Evolutionary conservation across 768 basidiomycete genomes (phyloP).

Genomic region (Lactifluus subvellereus): DNA sequence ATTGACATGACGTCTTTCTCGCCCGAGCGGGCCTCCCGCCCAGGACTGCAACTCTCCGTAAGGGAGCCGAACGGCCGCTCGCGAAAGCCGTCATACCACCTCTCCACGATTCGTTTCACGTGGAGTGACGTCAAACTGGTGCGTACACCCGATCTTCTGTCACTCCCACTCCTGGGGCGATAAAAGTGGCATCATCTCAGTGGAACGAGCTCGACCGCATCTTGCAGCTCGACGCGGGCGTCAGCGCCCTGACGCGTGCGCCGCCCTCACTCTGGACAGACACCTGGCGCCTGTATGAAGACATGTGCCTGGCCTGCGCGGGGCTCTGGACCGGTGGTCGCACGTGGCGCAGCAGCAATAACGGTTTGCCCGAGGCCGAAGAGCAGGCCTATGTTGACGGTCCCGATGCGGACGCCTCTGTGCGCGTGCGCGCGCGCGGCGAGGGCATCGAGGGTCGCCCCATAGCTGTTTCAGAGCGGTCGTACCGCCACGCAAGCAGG

Average conservation of each 20-base stretch:
- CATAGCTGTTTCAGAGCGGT: slow-evolving; percentile 1
- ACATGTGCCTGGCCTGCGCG: slow-evolving; percentile 76
- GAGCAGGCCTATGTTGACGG: slow-evolving; percentile 22
- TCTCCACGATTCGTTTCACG: slow-evolving; percentile 64
- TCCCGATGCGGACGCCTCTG: slow-evolving; percentile 26
- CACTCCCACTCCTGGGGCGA: background rate
- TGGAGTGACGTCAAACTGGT: slow-evolving; percentile 82
- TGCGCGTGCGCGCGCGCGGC: slow-evolving; percentile 52
- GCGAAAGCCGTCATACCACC: slow-evolving; percentile 43
- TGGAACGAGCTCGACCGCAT: slow-evolving; percentile 77
- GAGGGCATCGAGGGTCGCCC: slow-evolving; percentile 65
- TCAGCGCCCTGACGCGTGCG: background rate
- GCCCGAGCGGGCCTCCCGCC: slow-evolving; percentile 45
- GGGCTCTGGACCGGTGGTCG: slow-evolving; percentile 66
- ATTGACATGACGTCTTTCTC: slow-evolving; percentile 72
- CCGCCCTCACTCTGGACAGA: slow-evolving; percentile 48
- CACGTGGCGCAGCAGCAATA: slow-evolving; percentile 48
- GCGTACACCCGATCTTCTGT: slow-evolving; percentile 24
- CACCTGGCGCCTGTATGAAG: slow-evolving; percentile 78
- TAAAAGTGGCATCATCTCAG: slow-evolving; percentile 33
- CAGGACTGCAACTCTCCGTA: slow-evolving; percentile 59
- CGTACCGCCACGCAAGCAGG: slow-evolving; percentile 23
- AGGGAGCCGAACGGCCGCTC: slow-evolving; percentile 34
- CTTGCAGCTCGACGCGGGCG: slow-evolving; percentile 44
- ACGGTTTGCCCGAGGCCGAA: slow-evolving; percentile 57